Conservation (phyloP, 441 rosid genomes). For the Erodium trifolium region DNA sequence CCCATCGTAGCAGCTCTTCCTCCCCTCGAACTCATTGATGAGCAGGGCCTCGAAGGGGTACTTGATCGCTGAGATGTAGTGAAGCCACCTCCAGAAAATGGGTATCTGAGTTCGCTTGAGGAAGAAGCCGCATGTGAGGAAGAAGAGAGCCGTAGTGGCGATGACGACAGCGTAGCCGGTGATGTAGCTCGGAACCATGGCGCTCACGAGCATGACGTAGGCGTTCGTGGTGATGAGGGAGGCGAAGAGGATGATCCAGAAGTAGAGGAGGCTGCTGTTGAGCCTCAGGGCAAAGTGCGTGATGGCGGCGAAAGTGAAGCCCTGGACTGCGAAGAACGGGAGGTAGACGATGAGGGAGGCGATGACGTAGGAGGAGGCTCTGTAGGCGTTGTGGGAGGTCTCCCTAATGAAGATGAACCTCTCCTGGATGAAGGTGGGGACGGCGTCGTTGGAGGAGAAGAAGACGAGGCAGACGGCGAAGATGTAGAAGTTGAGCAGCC, state of each 20-base stretch:
- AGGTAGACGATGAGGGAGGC: conserved; percentile 53
- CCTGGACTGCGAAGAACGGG: conserved; percentile 58
- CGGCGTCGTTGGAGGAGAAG: conserved; percentile 64
- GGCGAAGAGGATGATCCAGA: conserved; percentile 50
- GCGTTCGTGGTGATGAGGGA: conserved; percentile 53
- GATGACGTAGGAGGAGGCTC: conserved; percentile 55
- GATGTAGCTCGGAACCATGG: conserved; percentile 52
- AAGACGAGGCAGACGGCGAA: conserved; percentile 49
- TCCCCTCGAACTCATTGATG: conserved; percentile 39
- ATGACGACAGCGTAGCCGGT: conserved; percentile 57
- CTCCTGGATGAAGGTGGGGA: conserved; percentile 65
- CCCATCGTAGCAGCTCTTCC: conserved; percentile 31
- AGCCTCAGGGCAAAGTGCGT: conserved; percentile 32
- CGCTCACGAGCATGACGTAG: conserved; percentile 58
- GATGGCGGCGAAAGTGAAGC: conserved; percentile 45
- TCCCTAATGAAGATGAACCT: conserved; percentile 64
- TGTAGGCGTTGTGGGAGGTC: conserved; percentile 58
- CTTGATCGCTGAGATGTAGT: conserved; percentile 54
- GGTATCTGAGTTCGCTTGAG: conserved; percentile 38
- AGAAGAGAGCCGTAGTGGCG: conserved; percentile 60
- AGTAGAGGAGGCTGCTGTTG: conserved; percentile 30
- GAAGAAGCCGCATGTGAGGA: conserved; percentile 61
- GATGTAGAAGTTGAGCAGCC: conserved; percentile 55
- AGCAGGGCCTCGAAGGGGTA: conserved; percentile 58
- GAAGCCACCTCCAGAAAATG: conserved; percentile 50